phyloP scores from a whole-genome alignment of 805 yeast genomes.

The Lachancea cidri region DNA sequence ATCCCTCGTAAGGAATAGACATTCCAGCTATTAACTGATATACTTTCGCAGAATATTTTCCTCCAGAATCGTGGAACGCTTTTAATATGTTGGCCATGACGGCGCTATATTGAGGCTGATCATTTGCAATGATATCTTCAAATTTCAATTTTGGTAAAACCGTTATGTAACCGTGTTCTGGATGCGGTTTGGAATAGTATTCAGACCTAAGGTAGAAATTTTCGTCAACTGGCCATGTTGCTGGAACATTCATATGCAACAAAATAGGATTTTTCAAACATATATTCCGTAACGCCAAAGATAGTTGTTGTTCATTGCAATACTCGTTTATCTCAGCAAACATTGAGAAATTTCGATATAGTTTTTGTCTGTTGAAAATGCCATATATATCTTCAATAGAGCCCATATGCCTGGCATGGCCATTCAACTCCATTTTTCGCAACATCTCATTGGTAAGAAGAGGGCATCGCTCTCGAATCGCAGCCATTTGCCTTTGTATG shows the following conservation, averaged over 20 bases:
- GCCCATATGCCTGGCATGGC: conserved; percentile 31
- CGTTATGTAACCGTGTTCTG: conserved; percentile 21
- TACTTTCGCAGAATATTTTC: conserved; percentile 9
- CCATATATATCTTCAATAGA: conserved; percentile 26
- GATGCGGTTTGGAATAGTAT: conserved; percentile 15
- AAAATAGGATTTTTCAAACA: conserved; percentile 19
- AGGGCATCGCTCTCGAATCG: too few species aligned
- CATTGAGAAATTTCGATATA: conserved; percentile 22
- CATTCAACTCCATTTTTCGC: conserved; percentile 13
- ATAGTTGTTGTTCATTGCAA: conserved; percentile 8
- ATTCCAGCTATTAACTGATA: conserved; percentile 14
- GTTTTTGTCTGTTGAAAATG: conserved; percentile 18
- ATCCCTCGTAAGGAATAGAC: conserved; percentile 17
- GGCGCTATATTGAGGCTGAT: conserved; percentile 17
- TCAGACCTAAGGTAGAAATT: conserved; percentile 18
- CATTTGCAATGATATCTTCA: conserved; percentile 19
- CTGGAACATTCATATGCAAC: conserved; percentile 19
- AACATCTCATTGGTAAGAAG: too few species aligned
- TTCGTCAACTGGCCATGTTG: conserved; percentile 13
- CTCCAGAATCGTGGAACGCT: conserved; percentile 11
- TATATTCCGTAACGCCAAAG: conserved; percentile 16
- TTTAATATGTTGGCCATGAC: conserved; percentile 7
- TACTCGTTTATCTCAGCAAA: conserved; percentile 17
- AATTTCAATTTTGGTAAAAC: conserved; percentile 14
- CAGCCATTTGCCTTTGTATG: too few species aligned